Conservation (phyloP, 768 basidiomycete species). For the Astraeus odoratus region DNA sequence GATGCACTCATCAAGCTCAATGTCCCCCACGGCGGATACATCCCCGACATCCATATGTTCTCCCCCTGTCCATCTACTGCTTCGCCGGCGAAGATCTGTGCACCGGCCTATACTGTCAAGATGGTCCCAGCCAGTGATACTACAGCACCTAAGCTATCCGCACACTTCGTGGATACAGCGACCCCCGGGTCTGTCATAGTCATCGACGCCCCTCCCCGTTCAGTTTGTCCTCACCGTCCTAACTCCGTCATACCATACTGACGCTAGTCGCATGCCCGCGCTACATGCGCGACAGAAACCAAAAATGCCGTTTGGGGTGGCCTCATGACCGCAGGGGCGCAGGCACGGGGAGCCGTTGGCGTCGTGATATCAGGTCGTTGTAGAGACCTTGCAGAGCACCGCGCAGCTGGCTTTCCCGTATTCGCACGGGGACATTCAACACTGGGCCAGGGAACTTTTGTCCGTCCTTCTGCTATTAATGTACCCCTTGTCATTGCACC, state of each 20-base stretch:
- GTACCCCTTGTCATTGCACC: conserved; percentile 47
- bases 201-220: conserved; percentile 69
- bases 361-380: conserved; percentile 82
- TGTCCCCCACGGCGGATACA: conserved; percentile 61
- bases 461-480: conserved; percentile 71
- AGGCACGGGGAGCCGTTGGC: conserved; percentile 59
- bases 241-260: neutral
- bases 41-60: conserved; percentile 69
- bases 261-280: neutral
- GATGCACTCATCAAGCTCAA: conserved; percentile 84
- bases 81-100: conserved; percentile 47
- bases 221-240: conserved; percentile 20
- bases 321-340: conserved; percentile 83
- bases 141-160: conserved; percentile 52
- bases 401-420: conserved; percentile 63
- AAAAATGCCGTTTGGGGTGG: conserved; percentile 92
- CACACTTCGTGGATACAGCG: conserved; percentile 81
- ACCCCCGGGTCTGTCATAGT: conserved; percentile 61
- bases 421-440: conserved; percentile 80
- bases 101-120: conserved; percentile 82
- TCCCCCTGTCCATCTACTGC: conserved; percentile 20
- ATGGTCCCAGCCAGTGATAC: conserved; percentile 61
- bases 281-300: conserved; percentile 36
- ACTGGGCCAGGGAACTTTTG: conserved; percentile 79
- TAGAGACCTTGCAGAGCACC: conserved; percentile 78